Evolutionary conservation across 352 stramenopile species (phyloP).

Genomic region (Pythium guiyangense): DNA sequence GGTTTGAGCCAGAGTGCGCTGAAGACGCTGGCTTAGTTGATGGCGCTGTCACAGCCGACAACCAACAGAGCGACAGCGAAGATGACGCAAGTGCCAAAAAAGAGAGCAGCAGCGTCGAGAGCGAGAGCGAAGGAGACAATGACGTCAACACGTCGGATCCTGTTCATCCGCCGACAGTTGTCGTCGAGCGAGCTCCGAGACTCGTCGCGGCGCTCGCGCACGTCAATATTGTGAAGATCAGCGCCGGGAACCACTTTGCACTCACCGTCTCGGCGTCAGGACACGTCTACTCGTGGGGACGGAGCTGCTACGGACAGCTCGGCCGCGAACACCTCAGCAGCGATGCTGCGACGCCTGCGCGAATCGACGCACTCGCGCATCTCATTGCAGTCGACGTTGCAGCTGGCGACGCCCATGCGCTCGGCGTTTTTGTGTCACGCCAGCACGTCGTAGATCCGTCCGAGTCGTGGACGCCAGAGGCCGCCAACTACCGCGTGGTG

Average conservation of each 20-base stretch:
- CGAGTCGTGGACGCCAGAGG: neutral
- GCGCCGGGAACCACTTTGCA: constrained; percentile 62
- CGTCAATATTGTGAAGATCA: constrained; percentile 32
- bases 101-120: neutral
- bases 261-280: constrained; percentile 37
- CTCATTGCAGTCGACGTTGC: constrained; percentile 36
- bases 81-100: neutral
- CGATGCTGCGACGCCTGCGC: constrained; percentile 8
- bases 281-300: constrained; percentile 54
- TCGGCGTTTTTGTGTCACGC: constrained; percentile 36
- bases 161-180: neutral
- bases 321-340: constrained; percentile 17
- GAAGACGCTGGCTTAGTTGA: neutral
- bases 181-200: constrained; percentile 20
- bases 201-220: constrained; percentile 16
- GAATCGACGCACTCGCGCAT: constrained; percentile 13
- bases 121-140: constrained; percentile 3
- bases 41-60: too few species aligned
- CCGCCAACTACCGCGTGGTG: constrained; percentile 31
- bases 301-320: constrained; percentile 54
- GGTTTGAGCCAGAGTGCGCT: constrained; percentile 16
- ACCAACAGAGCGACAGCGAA: too few species aligned
- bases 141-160: neutral
- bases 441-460: neutral
- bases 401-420: constrained; percentile 41